Evolutionary conservation across 2,329 filamentous ascomycete genomes (phyloP).

Genomic region (Talaromyces sp.): DNA sequence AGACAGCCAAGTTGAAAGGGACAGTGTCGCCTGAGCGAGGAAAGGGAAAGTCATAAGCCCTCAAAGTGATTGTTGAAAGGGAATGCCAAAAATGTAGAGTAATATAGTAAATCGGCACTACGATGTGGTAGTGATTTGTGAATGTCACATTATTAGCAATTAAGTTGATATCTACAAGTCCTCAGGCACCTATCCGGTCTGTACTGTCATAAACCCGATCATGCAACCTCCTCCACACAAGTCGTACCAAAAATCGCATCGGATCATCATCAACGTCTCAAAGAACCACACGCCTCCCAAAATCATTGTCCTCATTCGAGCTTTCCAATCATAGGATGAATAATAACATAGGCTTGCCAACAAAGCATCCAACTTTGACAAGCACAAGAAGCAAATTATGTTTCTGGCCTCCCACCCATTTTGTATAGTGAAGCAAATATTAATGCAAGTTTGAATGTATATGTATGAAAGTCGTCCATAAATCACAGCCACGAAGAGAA

Average conservation of each 20-base stretch:
- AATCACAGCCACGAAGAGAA: constrained; percentile 3
- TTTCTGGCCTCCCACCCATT: neutral
- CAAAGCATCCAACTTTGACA: neutral
- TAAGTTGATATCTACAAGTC: neutral
- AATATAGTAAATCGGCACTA: neutral
- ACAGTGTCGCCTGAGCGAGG: constrained; percentile 41
- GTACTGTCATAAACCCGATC: neutral
- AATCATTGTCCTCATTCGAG: neutral
- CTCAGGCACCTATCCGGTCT: neutral
- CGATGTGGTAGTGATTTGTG: neutral
- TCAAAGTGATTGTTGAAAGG: neutral
- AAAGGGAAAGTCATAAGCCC: neutral
- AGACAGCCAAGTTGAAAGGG: constrained; percentile 54
- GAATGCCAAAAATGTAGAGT: neutral
- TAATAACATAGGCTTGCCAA: neutral
- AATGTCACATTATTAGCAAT: constrained; percentile 1
- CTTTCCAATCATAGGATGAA: neutral
- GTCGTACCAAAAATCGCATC: neutral
- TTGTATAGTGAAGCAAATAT: constrained; percentile 1
- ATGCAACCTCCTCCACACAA: neutral
- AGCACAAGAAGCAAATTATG: constrained; percentile 5
- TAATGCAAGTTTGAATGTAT: constrained; percentile 14
- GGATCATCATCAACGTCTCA: neutral
- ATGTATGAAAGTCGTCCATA: constrained; percentile 10
- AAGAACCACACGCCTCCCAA: neutral